Base-by-base conservation (phyloP, 2,329 filamentous ascomycete genomes). In the Acephala macrosclerotiorum region DNA sequence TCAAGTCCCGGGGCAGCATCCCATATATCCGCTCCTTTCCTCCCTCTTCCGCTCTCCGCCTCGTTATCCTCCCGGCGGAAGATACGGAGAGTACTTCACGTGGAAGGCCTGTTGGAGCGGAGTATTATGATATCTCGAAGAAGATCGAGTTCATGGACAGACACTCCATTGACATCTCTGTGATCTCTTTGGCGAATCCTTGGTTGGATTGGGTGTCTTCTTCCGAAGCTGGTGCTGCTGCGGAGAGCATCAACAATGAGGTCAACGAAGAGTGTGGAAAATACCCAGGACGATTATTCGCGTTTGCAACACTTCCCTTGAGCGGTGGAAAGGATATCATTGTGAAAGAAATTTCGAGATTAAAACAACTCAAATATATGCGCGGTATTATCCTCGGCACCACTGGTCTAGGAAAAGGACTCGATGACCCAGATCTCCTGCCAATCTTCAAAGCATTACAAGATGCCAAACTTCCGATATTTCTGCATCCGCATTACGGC, bases 401-500 rank as follows among this genome's bases (percentile, higher is more conserved):
- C 0, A 89, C 90, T 0, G 94, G 94, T 0, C 81, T 97, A 0
- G 94, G 93, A 0, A 81, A 85, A 12, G 94, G 94, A 0, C 83
- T 97, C 0, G 94, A 97, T 75, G 94, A 97, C 77, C 84, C 86
- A 2, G 79, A 80, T 0, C 80, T 97, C 29, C 84, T 95, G 40
- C 88, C 91, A 0, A 84, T 97, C 12, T 92, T 93, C 78, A 77
- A 83, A 12, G 89, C 90, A 0, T 79, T 97, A 1, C 87, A 92
- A 49, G 84, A 85, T 47, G 85, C 86, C 0, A 78, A 82, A 8
- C 82, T 93, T 38, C 82, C 91, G 26, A 82, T 97, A 58, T 97
- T 97, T 80, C 78, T 97, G 60, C 94, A 97, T 78, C 94, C 94
- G 33, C 94, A 97, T 79, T 97, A 97, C 76, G 94, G 94, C 1